Percentiles rank a stretch among this genome's conserved stretches.
These are phyloP conservation scores for Gastrodia elata DNA, from an alignment of 106 monocot species.

Conservation along the genomic window DNA sequence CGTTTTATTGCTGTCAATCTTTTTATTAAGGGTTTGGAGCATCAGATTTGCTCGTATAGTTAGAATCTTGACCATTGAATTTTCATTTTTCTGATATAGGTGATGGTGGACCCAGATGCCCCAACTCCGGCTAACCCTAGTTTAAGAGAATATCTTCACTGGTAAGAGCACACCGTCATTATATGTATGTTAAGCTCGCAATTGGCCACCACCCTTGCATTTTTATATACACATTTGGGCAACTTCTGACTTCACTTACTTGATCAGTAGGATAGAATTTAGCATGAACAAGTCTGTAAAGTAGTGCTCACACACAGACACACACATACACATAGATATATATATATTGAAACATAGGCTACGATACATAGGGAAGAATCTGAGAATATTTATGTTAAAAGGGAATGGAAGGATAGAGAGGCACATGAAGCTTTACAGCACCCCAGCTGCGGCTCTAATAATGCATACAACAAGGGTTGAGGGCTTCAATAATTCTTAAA, in stretches of 20 bases:
- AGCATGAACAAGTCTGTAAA: neutral
- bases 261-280: neutral
- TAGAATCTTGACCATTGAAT: neutral
- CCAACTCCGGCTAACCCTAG: slow-evolving; percentile 23
- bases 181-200: neutral
- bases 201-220: no score
- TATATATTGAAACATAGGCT: no score
- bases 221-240: neutral
- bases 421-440: no score
- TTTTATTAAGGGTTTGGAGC: neutral
- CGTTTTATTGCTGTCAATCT: neutral
- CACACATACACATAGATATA: no score
- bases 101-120: slow-evolving; percentile 26
- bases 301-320: no score
- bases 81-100: neutral
- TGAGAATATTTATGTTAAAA: no score
- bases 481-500: neutral
- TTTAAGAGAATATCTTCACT: slow-evolving; percentile 26
- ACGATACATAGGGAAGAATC: no score
- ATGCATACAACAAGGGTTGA: no score
- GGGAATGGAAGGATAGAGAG: no score
- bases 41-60: neutral
- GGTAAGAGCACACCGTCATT: neutral
- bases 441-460: no score
- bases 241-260: neutral